Evolutionary conservation across 805 yeast genomes (phyloP).

Genomic region (Candida maris): DNA sequence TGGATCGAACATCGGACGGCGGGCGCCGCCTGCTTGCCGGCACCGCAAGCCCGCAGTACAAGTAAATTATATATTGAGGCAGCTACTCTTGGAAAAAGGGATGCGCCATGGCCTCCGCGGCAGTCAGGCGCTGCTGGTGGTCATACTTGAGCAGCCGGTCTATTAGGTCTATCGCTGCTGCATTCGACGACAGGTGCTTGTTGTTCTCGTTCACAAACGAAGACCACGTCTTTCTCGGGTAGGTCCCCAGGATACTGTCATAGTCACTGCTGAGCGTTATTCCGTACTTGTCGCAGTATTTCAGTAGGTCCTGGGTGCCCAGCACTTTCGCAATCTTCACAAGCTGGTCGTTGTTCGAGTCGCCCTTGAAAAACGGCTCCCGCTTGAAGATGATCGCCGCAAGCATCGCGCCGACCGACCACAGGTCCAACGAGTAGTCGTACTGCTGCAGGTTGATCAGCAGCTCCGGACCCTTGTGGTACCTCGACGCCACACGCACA

Average conservation of each 20-base stretch:
- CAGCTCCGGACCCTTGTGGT: conserved; percentile 89
- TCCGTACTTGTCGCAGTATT: conserved; percentile 65
- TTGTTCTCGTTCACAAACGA: conserved; percentile 56
- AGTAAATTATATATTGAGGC: no score
- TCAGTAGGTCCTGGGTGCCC: conserved; percentile 74
- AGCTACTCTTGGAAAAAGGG: conserved; percentile 25
- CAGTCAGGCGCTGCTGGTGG: conserved; percentile 84
- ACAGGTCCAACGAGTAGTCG: conserved; percentile 83
- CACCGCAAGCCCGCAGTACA: no score
- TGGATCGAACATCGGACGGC: no score
- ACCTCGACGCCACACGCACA: conserved; percentile 88
- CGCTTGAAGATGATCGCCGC: conserved; percentile 85
- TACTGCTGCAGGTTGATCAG: conserved; percentile 77
- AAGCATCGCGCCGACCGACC: conserved; percentile 91
- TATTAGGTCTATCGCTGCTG: conserved; percentile 62
- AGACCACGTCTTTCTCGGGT: conserved; percentile 64
- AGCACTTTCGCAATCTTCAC: conserved; percentile 85
- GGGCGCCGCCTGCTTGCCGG: no score
- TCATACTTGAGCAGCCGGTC: conserved; percentile 76
- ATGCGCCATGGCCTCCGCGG: conserved; percentile 83
- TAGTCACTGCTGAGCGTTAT: conserved; percentile 71
- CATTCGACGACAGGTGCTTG: conserved; percentile 45
- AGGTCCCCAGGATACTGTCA: conserved; percentile 67
- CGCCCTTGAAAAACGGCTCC: conserved; percentile 92
- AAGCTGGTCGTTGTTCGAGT: conserved; percentile 85